Evolutionary conservation across 2,329 filamentous ascomycete species (phyloP).

Genomic region (Didymella arachidicola): DNA sequence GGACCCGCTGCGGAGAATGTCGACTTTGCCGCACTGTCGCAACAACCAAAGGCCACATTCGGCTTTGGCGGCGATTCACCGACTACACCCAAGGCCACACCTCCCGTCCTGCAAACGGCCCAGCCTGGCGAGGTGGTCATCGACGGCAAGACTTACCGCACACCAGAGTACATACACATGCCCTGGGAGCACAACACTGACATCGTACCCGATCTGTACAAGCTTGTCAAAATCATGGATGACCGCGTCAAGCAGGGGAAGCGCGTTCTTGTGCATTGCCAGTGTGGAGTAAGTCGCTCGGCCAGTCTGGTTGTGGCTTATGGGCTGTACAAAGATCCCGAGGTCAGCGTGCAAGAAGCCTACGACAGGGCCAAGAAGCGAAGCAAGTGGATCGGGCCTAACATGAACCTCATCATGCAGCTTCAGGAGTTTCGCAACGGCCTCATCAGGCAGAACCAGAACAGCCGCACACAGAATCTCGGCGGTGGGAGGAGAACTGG

Average conservation of each 20-base stretch:
- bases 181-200: slow-evolving; percentile 90
- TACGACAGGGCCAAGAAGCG: slow-evolving; percentile 82
- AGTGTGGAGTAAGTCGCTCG: slow-evolving; percentile 84
- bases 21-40: slow-evolving; percentile 46
- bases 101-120: slow-evolving; percentile 50
- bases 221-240: slow-evolving; percentile 78
- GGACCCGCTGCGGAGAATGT: slow-evolving; percentile 47
- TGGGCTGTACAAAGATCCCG: slow-evolving; percentile 79
- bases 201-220: slow-evolving; percentile 78
- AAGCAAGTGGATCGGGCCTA: slow-evolving; percentile 87
- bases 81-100: slow-evolving; percentile 62
- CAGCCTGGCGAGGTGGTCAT: slow-evolving; percentile 38
- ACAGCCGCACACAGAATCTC: slow-evolving; percentile 41
- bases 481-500: slow-evolving; percentile 45
- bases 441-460: slow-evolving; percentile 51
- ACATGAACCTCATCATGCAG: slow-evolving; percentile 92
- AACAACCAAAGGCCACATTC: slow-evolving; percentile 35
- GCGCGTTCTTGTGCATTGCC: slow-evolving; percentile 82
- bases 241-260: slow-evolving; percentile 75
- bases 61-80: slow-evolving; percentile 51
- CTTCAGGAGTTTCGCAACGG: slow-evolving; percentile 75
- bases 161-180: slow-evolving; percentile 85
- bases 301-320: slow-evolving; percentile 88
- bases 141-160: slow-evolving; percentile 45
- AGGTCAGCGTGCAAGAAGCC: slow-evolving; percentile 80